Evolutionary conservation across 2,329 filamentous ascomycete species (phyloP), one percentile per base, ranked within the genome.

Genomic region (Aspergillus tamarii): DNA sequence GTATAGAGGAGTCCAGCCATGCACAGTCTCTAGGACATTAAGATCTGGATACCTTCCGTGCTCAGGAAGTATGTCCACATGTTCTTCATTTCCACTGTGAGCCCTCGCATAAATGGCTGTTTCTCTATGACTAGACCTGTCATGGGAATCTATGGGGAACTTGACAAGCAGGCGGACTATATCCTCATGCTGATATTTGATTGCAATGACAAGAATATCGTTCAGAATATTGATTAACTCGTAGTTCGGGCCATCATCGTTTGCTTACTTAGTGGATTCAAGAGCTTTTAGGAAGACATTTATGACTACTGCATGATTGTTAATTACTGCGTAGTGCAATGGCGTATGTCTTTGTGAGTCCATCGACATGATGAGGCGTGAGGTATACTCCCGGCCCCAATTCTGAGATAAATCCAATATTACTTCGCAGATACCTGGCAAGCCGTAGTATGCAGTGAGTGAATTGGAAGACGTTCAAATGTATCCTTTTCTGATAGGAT

Each of bases 1-100:
- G 43, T 76, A 73, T 28, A 79, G 62, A 6, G 77, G 73, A 12
- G 76, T 79, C 77, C 76, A 77, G 4, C 72, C 72, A 34, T 66
- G 64, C 1, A 67, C 59, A 14, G 59, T 52, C 36, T 77, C 71
- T 4, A 52, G 48, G 21, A 58, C 36, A 54, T 77, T 63, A 32
- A 75, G 53, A 14, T 46, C 54, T 19, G 32, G 28, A 7, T 11
- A 14, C 0, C 36, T 60, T 48, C 23, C 45, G 10, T 43, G 26
- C 4, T 65, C 6, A 26, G 63, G 57, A 4, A 66, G 50, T 1
- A 48, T 9, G 1, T 61, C 34, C 3, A 65, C 54, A n/a, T 63
- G 59, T 16, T 39, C 48, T 32, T 60, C 63, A 41, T 54, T 54
- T 8, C 65, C 63, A 39, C 41, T 59, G 26, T 19, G 60, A 34